phyloP scores from a whole-genome alignment of 192 early-diverging fungal genomes.

The Entomortierella lignicola region DNA sequence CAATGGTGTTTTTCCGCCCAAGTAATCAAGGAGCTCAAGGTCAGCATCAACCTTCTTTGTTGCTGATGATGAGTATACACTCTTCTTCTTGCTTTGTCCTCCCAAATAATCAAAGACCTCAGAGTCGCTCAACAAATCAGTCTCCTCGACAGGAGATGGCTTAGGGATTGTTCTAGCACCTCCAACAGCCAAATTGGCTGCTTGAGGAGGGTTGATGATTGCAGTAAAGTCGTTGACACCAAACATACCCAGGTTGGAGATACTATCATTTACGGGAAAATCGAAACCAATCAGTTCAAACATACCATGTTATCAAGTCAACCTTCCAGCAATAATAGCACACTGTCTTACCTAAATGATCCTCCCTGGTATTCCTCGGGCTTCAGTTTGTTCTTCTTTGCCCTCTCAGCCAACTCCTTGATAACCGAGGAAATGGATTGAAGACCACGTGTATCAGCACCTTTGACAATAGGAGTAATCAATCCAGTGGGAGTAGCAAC shows the following conservation, averaged over 20 bases:
- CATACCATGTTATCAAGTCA: too few species aligned
- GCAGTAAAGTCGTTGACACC: constrained; percentile 88
- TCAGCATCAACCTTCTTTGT: constrained; percentile 44
- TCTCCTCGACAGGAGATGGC: constrained; percentile 44
- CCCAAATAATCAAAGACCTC: constrained; percentile 56
- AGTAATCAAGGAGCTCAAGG: constrained; percentile 61
- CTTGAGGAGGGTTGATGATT: constrained; percentile 90
- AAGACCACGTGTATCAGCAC: constrained; percentile 81
- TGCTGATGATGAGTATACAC: constrained; percentile 32
- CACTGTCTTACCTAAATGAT: constrained; percentile 78
- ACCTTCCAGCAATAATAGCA: neutral
- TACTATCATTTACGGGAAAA: constrained; percentile 64
- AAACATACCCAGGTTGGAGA: constrained; percentile 95
- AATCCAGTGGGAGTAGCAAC: constrained; percentile 85
- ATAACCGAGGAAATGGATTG: constrained; percentile 76
- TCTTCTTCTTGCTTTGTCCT: constrained; percentile 23
- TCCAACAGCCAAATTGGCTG: constrained; percentile 86
- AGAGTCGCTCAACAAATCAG: constrained; percentile 33
- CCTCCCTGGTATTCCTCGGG: constrained; percentile 97
- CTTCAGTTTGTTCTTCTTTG: constrained; percentile 81
- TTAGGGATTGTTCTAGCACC: constrained; percentile 44
- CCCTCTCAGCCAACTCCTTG: constrained; percentile 80
- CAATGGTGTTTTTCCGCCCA: constrained; percentile 49
- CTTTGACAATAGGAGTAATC: constrained; percentile 84
- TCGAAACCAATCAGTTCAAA: too few species aligned